Base-by-base conservation (phyloP, 2,329 filamentous ascomycete genomes). In the Cytospora mali region DNA sequence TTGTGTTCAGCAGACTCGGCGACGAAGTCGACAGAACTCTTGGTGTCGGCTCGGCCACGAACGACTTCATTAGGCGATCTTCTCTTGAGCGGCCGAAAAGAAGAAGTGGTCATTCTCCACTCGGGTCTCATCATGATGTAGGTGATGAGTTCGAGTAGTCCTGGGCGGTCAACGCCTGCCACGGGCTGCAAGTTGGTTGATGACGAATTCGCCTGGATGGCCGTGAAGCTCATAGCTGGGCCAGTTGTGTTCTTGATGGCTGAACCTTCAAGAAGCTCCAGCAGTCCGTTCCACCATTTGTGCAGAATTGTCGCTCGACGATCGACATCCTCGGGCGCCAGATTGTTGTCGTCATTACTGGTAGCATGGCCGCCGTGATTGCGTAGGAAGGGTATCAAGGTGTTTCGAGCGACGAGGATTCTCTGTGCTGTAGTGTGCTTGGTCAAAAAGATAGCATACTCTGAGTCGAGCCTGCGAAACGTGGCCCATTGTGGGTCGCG, bases 61-160 rank as follows among this genome's bases (percentile, higher is more conserved):
- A 78, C 74, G 23, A 75, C 75, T 66, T 84, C 82, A 42, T 72
- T 74, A 2, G 79, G 78, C 33, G 77, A 80, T 53, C 86, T 84
- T 49, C 88, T 83, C 14, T 75, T 77, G 29, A 91, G 75, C 0
- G 89, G 85, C 62, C 86, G 84, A 71, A 90, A 88, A 23, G 83
- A 85, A 4, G 87, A 87, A 0, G 89, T 90, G 28, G 88, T 84
- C 58, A 89, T 81, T 66, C 91, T 87, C 93, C 93, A 97, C 76
- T 97, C 93, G 0, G 89, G 87, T 53, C 93, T 85, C 75, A 90
- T 89, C 93, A 97, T 96, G 71, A 97, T 87, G 58, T 89, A 85
- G 55, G 89, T 87, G 25, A 91, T 83, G 6, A 87, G 90, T 71
- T 97, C 93, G 33, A 96, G 82, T 50, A 96, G 86, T 3, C 87